A percentile compares a stretch with the other conserved stretches of the same genome.
phyloP scores from a whole-genome alignment of 2,329 filamentous ascomycete species.

The Fusarium foetens region DNA sequence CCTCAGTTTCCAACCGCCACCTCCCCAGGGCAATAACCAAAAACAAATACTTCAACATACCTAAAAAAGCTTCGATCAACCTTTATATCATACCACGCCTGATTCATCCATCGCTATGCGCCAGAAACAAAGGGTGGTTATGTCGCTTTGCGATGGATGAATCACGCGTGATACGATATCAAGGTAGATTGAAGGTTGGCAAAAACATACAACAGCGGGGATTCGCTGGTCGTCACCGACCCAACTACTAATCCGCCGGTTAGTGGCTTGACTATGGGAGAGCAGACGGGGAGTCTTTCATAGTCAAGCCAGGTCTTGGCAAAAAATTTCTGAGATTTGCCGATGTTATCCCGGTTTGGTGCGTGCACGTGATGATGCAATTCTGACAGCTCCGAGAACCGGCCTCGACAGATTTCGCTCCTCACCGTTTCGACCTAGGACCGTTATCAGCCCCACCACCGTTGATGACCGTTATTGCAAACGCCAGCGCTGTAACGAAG shows the following conservation, averaged over 20 bases:
- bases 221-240: constrained; percentile 4
- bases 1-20: fast-evolving
- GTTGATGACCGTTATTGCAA: neutral
- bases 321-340: no score
- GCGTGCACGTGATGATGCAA: neutral
- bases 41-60: fast-evolving
- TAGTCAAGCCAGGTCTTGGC: no score
- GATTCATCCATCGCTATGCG: neutral
- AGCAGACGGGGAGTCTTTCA: neutral
- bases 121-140: neutral
- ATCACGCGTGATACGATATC: neutral
- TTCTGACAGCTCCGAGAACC: neutral
- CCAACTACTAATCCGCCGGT: constrained; percentile 2
- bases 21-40: no score
- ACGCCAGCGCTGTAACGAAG: neutral
- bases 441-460: neutral
- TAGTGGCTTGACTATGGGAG: constrained; percentile 2
- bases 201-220: constrained; percentile 2
- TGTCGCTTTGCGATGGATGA: neutral
- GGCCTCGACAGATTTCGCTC: neutral
- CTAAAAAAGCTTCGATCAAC: neutral
- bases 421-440: neutral
- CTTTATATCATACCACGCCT: neutral
- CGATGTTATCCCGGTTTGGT: no score
- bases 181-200: neutral